Conservation (phyloP, 2,329 filamentous ascomycete species). For the Colletotrichum sp. region DNA sequence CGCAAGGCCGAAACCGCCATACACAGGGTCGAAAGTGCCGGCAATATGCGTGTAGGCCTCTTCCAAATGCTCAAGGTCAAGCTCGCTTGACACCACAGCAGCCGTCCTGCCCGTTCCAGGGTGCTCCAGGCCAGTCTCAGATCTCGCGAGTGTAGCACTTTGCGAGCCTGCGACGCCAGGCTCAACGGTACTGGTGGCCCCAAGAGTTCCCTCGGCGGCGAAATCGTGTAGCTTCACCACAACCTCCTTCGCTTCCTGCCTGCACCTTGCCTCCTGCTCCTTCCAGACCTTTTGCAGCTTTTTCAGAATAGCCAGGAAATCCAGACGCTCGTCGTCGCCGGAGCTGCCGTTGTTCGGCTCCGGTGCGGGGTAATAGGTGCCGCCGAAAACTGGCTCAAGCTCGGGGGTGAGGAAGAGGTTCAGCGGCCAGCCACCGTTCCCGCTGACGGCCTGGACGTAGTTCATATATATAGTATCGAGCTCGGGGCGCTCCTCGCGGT, state of each 20-base stretch:
- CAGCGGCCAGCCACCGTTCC: constrained; percentile 89
- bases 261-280: constrained; percentile 82
- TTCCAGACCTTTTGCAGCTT: constrained; percentile 80
- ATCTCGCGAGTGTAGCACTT: constrained; percentile 3
- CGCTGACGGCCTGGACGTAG: constrained; percentile 92
- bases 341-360: constrained; percentile 56
- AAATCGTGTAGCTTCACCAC: constrained; percentile 83
- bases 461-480: constrained; percentile 98
- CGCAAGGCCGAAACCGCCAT: constrained; percentile 80
- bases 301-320: constrained; percentile 81
- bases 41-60: constrained; percentile 85
- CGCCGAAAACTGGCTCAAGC: constrained; percentile 92
- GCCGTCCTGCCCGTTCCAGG: constrained; percentile 2
- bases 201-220: constrained; percentile 82
- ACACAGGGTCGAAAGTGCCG: constrained; percentile 76
- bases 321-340: constrained; percentile 65
- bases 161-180: constrained; percentile 20
- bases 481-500: constrained; percentile 92
- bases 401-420: constrained; percentile 97
- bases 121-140: constrained; percentile 28
- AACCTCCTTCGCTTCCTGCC: constrained; percentile 83
- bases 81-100: constrained; percentile 60
- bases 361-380: constrained; percentile 93
- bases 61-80: constrained; percentile 90
- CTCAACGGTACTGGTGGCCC: constrained; percentile 38